Conservation (phyloP, 2,329 filamentous ascomycete genomes). For the Anthostomella pinea region DNA sequence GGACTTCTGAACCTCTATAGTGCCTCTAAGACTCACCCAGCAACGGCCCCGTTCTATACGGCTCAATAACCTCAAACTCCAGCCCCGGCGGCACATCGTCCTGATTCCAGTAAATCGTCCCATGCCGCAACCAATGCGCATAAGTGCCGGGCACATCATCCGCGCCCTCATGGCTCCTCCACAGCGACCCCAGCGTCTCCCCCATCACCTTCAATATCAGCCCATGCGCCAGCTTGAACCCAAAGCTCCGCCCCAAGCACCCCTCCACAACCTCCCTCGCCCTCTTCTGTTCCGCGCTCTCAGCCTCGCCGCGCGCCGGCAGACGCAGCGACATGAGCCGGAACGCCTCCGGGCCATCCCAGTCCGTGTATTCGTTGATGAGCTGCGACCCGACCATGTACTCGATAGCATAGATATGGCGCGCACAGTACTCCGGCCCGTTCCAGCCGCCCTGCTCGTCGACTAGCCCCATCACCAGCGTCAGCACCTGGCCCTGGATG, state of each 20-base stretch:
- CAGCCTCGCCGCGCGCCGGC: slow-evolving; percentile 36
- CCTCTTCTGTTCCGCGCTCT: slow-evolving; percentile 43
- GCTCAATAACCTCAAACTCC: slow-evolving; percentile 33
- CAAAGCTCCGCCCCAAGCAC: slow-evolving; percentile 48
- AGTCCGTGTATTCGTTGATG: slow-evolving; percentile 50
- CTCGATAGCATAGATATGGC: slow-evolving; percentile 49
- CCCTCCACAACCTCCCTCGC: slow-evolving; percentile 51
- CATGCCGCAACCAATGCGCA: slow-evolving; percentile 52
- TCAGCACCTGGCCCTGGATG: slow-evolving; percentile 52
- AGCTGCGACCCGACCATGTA: slow-evolving; percentile 50
- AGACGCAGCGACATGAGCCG: slow-evolving; percentile 45
- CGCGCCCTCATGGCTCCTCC: slow-evolving; percentile 47
- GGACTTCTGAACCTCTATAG: no score
- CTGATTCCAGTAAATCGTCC: slow-evolving; percentile 45
- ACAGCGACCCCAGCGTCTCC: slow-evolving; percentile 51
- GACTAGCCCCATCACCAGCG: slow-evolving; percentile 48
- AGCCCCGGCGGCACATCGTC: slow-evolving; percentile 36
- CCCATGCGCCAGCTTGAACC: slow-evolving; percentile 55
- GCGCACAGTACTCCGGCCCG: slow-evolving; percentile 47
- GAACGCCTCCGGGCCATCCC: slow-evolving; percentile 49
- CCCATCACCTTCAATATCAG: slow-evolving; percentile 48
- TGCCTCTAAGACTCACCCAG: slow-evolving; percentile 25
- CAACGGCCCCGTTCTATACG: slow-evolving; percentile 39
- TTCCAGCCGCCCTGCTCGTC: slow-evolving; percentile 52
- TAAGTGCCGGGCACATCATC: slow-evolving; percentile 51